phyloP scores from a whole-genome alignment of 495 filamentous ascomycete genomes.

The Aspergillus panamensis region DNA sequence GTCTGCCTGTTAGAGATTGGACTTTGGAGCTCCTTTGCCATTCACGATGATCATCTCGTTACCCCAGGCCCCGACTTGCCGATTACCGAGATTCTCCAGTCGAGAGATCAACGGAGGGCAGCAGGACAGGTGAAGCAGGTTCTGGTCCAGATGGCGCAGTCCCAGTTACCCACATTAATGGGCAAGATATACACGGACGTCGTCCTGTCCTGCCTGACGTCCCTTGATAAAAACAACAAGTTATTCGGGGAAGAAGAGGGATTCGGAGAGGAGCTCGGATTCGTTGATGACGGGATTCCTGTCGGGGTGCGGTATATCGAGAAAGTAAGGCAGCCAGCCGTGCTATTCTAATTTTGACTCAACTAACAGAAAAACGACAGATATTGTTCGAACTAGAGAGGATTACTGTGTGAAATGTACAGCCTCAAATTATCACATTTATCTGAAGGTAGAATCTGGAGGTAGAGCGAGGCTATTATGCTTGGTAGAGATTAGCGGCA shows the following conservation, averaged over 20 bases:
- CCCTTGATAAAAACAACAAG: slow-evolving; percentile 48
- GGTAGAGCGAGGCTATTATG: no score
- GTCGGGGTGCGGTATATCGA: slow-evolving; percentile 53
- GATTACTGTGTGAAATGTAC: neutral
- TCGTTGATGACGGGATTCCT: slow-evolving; percentile 41
- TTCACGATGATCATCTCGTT: neutral
- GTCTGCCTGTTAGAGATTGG: slow-evolving; percentile 47
- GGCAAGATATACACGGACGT: slow-evolving; percentile 48
- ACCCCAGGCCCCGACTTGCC: neutral
- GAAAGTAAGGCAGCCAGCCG: slow-evolving; percentile 15
- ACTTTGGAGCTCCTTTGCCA: slow-evolving; percentile 36
- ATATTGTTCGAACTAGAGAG: neutral
- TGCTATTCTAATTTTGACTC: neutral
- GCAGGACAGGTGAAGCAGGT: slow-evolving; percentile 31
- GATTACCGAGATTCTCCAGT: neutral
- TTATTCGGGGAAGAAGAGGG: slow-evolving; percentile 41
- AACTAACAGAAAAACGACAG: neutral
- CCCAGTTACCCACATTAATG: slow-evolving; percentile 42
- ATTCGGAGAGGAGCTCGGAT: slow-evolving; percentile 32
- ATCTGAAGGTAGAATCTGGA: no score
- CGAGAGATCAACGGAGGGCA: slow-evolving; percentile 2
- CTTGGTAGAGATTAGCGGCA: no score
- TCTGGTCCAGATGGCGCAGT: slow-evolving; percentile 38
- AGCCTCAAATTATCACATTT: no score
- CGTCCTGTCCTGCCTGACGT: slow-evolving; percentile 54